phyloP scores from a whole-genome alignment of 192 early-diverging fungal species.

The Backusella morwellensis region DNA sequence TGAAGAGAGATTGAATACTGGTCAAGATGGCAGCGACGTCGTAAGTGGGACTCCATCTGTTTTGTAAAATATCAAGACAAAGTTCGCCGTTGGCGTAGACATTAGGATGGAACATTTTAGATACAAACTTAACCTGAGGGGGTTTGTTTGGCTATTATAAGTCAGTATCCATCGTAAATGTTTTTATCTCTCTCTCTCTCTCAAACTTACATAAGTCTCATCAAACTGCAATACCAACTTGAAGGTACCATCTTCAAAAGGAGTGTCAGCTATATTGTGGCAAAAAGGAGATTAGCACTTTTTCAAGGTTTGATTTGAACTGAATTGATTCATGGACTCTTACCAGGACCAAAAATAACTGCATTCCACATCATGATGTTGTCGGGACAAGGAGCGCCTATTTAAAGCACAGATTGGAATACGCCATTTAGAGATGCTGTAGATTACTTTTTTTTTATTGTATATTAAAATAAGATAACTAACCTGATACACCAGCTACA shows the following conservation, averaged over 20 bases:
- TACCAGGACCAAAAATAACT: slow-evolving; percentile 95
- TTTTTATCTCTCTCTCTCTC: too few species aligned
- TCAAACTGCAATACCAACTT: slow-evolving; percentile 93
- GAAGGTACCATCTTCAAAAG: slow-evolving; percentile 98
- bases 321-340: slow-evolving; percentile 8
- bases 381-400: slow-evolving; percentile 91
- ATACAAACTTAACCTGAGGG: slow-evolving; percentile 90
- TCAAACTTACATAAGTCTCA: slow-evolving; percentile 74
- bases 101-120: slow-evolving; percentile 98
- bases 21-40: slow-evolving; percentile 94
- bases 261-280: slow-evolving; percentile 71
- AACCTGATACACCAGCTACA: slow-evolving; percentile 37
- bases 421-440: too few species aligned
- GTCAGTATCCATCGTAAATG: too few species aligned
- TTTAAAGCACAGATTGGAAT: slow-evolving; percentile 37
- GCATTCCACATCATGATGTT: slow-evolving; percentile 99
- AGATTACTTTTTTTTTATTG: not conserved
- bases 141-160: slow-evolving; percentile 81
- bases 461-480: not conserved
- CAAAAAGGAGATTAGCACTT: slow-evolving; percentile 3
- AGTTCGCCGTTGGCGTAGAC: slow-evolving; percentile 97
- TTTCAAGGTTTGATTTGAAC: not conserved
- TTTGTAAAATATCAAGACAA: slow-evolving; percentile 97
- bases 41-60: slow-evolving; percentile 97
- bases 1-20: slow-evolving; percentile 91